Base-by-base conservation (phyloP, 164 flowering plant species). In the Amborella trichopoda region DNA sequence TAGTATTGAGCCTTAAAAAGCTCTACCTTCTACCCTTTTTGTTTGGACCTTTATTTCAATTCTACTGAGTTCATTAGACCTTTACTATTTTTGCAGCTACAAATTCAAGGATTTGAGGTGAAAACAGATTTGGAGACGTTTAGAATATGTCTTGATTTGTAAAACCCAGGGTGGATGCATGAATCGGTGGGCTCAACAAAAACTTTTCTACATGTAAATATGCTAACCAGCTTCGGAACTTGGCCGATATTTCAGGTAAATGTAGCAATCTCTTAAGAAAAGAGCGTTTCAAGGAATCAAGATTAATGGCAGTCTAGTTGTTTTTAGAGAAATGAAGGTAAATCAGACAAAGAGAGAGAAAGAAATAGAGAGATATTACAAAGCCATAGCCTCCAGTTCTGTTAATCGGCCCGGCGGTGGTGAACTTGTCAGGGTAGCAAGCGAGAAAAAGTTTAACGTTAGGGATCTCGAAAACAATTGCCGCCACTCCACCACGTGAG, bases 371-470 rank as follows among this genome's bases (percentile, higher is more conserved):
- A 38, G 41, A 38, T 9, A 37, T 48, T 44, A 68, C 72, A 58
- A 64, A 68, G 19, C 66, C 68, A 25, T 53, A 54, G 6, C 72
- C 72, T 0, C n/a, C 63, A 0, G 63, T 63, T 23, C 40, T 54
- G 30, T 60, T 49, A 0, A 40, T 52, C 1, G 55, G 47, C 9
- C 53, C 65, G 6, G 43, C 62, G 47, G 38, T 49, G 2, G 37
- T 47, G 41, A 51, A 68, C 2, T 55, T 52, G 16, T 33, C 22
- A 3, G 10, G 16, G 41, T 59, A 55, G 26, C 49, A 40, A 3
- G 46, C 32, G 1, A 63, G 48, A 39, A 63, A 38, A 38, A 60
- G 26, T 27, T 50, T 56, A 3, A 68, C 8, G 30, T 60, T 56
- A 32, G 63, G 65, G 11, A 57, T 41, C 43, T 64, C 69, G 27